A percentile compares a stretch with the other conserved stretches of the same genome.
phyloP scores from a whole-genome alignment of 495 filamentous ascomycete genomes.

The Aspergillus campestris region DNA sequence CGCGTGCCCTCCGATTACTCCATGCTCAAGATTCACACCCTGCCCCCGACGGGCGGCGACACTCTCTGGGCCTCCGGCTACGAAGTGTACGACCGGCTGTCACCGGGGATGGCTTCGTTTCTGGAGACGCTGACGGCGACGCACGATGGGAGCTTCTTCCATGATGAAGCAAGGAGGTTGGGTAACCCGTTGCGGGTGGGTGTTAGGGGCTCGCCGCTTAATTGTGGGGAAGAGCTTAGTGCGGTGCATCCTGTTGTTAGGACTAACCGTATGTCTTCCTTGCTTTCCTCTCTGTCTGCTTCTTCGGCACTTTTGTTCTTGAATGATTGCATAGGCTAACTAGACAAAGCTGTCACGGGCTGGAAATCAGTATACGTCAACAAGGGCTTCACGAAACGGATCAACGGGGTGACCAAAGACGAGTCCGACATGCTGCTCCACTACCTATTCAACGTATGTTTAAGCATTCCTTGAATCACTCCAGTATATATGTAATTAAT shows the following conservation, averaged over 20 bases:
- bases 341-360: constrained; percentile 50
- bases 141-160: constrained; percentile 45
- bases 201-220: constrained; percentile 43
- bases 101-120: constrained; percentile 50
- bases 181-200: constrained; percentile 20
- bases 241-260: constrained; percentile 64
- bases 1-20: constrained; percentile 59
- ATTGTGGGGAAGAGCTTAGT: constrained; percentile 49
- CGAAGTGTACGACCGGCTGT: constrained; percentile 58
- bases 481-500: not conserved
- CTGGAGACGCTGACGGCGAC: constrained; percentile 60
- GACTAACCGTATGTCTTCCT: constrained; percentile 51
- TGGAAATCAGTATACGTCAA: constrained; percentile 68
- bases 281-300: not conserved
- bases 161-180: constrained; percentile 23
- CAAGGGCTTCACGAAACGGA: constrained; percentile 50
- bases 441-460: constrained; percentile 36
- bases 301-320: not conserved
- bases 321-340: not conserved
- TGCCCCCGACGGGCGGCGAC: constrained; percentile 68
- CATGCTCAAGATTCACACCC: constrained; percentile 46
- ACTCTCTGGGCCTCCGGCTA: constrained; percentile 38
- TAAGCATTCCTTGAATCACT: constrained; percentile 31
- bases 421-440: constrained; percentile 28
- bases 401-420: constrained; percentile 46